Conservation (phyloP, 441 rosid species). For the Populus trichocarpa region DNA sequence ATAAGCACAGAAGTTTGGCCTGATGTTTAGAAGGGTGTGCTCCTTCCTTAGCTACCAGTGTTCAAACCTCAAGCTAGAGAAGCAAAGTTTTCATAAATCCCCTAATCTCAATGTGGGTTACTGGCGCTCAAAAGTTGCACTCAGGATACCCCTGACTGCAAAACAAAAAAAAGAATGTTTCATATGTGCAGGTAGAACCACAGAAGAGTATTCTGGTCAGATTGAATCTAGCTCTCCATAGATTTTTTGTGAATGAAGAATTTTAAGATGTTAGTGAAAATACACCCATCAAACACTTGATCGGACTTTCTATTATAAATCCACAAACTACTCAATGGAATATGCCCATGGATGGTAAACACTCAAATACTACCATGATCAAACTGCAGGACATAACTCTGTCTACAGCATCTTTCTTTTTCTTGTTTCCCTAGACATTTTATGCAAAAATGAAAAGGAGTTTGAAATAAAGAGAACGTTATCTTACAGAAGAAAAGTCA, state of each 20-base stretch:
- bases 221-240: not conserved
- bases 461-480: conserved; percentile 9
- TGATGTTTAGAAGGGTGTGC: not conserved
- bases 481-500: conserved; percentile 84
- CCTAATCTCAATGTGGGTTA: not conserved
- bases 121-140: not conserved
- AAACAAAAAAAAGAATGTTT: not conserved
- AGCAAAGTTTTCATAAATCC: not conserved
- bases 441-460: conserved; percentile 6
- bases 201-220: not conserved
- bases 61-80: not conserved
- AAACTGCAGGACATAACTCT: not conserved
- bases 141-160: not conserved
- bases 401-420: not conserved
- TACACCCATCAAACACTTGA: not conserved
- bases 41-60: not conserved
- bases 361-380: not conserved
- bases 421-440: conserved; percentile 1
- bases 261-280: not conserved
- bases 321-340: not conserved
- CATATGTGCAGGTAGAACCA: not conserved
- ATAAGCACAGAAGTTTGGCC: not conserved
- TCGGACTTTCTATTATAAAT: not conserved
- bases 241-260: not conserved
- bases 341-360: not conserved